Evolutionary conservation across 108 stramenopile species (phyloP), one percentile per base, ranked within the genome.

Genomic region (Asterionellopsis glacialis): DNA sequence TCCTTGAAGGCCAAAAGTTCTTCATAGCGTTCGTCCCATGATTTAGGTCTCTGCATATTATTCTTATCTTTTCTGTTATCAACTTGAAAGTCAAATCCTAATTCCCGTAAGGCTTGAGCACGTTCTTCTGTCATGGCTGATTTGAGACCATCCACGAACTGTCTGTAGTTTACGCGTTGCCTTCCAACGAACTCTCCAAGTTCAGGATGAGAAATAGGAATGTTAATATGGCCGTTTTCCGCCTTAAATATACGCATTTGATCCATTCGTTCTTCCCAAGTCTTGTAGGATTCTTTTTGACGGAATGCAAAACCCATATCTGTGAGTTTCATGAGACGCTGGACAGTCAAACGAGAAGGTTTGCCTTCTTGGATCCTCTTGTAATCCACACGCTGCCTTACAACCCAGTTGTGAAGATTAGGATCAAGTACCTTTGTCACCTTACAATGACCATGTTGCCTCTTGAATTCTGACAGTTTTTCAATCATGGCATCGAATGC

Each of bases 21-120:
- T 15, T 69, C 60, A 43, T 66, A 67, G 14, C 77, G 57, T 33
- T 70, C 69, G 3, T 78, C 73, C 77, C 77, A 78, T 18, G 63
- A 21, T 63, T 69, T 69, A 7, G 33, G 33, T 33, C 33, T 33
- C 7, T 33, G 33, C 33, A 33, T 33, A 33, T 33, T 33, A 33
- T 33, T 33, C 33, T 33, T 33, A 33, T 33, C 33, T 33, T 33
- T 33, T 33, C 33, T 2, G 33, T 33, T 33, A 33, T 33, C 33
- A 2, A 33, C 33, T 33, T 33, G 33, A 47, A 47, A 47, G 45
- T 19, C 45, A 47, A 47, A 47, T 16, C 45, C 45, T 4, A 47
- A 19, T 6, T 47, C 45, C 18, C 18, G n/a, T 21, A 47, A 47
- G 6, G 1, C 18, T 19, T 16, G 18, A 4, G 19, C 19, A 47